These are phyloP conservation scores for Biscogniauxia mediterranea DNA, from an alignment of 2,329 filamentous ascomycete genomes.

Conservation along the genomic window DNA sequence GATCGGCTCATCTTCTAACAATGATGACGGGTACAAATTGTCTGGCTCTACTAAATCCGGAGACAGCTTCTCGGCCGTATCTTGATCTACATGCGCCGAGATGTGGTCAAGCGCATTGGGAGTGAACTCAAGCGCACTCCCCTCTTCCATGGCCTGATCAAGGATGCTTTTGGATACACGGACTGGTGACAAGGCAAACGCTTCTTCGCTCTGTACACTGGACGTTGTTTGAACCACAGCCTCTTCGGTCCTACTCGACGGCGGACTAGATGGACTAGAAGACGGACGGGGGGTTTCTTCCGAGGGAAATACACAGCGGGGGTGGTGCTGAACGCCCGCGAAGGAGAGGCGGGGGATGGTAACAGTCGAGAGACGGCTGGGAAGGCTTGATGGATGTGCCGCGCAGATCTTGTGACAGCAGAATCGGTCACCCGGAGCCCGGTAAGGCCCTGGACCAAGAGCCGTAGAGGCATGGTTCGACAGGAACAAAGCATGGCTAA, in stretches of 20 bases:
- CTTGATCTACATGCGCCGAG: neutral
- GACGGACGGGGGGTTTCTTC: conserved; percentile 4
- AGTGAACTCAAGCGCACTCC: conserved; percentile 34
- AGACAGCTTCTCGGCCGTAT: too few relatives aligned
- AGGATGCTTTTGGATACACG: conserved; percentile 16
- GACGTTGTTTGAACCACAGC: neutral
- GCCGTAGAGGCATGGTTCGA: conserved; percentile 42
- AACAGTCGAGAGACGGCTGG: conserved; percentile 9
- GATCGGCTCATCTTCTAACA: too few relatives aligned
- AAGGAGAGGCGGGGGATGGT: conserved; percentile 10
- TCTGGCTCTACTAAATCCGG: too few relatives aligned
- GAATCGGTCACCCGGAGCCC: conserved; percentile 25
- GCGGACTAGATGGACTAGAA: conserved; percentile 1
- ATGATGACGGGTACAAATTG: too few relatives aligned
- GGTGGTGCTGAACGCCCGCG: conserved; percentile 24
- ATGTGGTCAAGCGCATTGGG: conserved; percentile 34
- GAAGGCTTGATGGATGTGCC: conserved; percentile 11
- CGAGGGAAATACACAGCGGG: conserved; percentile 16
- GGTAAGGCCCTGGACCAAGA: conserved; percentile 48
- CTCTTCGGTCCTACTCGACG: conserved; percentile 1
- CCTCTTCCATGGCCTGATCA: conserved; percentile 21
- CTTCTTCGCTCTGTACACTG: conserved; percentile 4
- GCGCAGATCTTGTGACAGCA: conserved; percentile 10
- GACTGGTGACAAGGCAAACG: conserved; percentile 1
- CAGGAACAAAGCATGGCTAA: conserved; percentile 48